Base-by-base conservation (phyloP, 1,284 basidiomycete genomes). In the Sanghuangporus weigelae region DNA sequence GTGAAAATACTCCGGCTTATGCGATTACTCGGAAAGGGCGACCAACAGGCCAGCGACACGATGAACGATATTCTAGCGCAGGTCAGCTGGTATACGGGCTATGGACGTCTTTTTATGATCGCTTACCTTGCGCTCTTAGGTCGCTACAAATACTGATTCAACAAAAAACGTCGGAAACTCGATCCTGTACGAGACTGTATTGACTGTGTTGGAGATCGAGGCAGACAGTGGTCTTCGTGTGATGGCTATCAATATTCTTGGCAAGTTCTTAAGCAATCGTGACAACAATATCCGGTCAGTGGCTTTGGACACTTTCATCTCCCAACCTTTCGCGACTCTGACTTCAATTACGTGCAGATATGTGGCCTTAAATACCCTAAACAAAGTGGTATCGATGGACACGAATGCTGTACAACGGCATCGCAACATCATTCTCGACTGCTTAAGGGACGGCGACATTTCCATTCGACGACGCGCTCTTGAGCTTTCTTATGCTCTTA, bases 31-130 rank as follows among this genome's bases (percentile, higher is more conserved):
- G 97, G 96, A 7, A 89, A 82, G 70, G 92, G 90, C 1, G 93
- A 98, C 71, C 83, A 81, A 54, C 86, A 89, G 70, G 93, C 96
- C 2, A 96, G 93, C 70, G 96, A 99, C 71, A 84, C 87, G 7
- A 98, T 99, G 96, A 99, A 99, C 74, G 97, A 99, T 76, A 97
- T 99, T 67, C 79, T 99, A 50, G 96, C 97, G 8, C 96, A 98
- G 81, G 91, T 90, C 67, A 60, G 77, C 59, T 65, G 3, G 39
- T 38, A 16, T 31, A 31, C 26, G 26, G 5, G 26, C 4, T 49
- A 49, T 21, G 16, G n/a, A 19, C 19, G 10, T 21, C 14, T 21
- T 21, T 31, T 11, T 21, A 7, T 49, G 38, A 40, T 4, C 38
- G 36, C 50, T 57, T 62, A 56, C 16, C 44, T 44, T 53, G 23